These are phyloP conservation scores for Curvularia sp. DNA, from an alignment of 2,329 filamentous ascomycete species.

Conservation along the genomic window DNA sequence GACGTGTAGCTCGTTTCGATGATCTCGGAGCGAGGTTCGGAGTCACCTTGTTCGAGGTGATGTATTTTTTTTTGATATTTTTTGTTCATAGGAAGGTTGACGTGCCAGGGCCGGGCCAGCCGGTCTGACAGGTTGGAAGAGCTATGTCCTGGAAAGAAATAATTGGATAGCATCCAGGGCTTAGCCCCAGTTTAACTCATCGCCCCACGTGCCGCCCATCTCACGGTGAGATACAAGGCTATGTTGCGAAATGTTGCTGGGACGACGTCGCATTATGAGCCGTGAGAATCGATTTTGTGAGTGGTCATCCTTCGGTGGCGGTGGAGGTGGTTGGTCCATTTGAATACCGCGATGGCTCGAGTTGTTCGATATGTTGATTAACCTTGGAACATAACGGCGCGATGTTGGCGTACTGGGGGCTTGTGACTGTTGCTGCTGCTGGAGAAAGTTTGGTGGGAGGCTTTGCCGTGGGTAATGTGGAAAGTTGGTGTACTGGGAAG, in stretches of 20 bases:
- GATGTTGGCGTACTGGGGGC: slow-evolving; percentile 27
- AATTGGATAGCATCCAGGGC: not conserved
- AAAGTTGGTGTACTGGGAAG: slow-evolving; percentile 46
- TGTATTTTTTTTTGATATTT: slow-evolving; percentile 22
- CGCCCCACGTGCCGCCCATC: slow-evolving; percentile 43
- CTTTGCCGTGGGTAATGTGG: slow-evolving; percentile 47
- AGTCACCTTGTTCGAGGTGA: slow-evolving; percentile 50
- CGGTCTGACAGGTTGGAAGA: slow-evolving; percentile 20
- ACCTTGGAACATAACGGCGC: slow-evolving; percentile 45
- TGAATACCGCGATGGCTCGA: slow-evolving; percentile 37
- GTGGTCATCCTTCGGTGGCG: slow-evolving; percentile 47
- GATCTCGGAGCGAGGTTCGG: slow-evolving; percentile 42
- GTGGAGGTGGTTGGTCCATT: slow-evolving; percentile 44
- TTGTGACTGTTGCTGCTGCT: slow-evolving; percentile 25
- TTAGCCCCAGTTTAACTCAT: slow-evolving; percentile 48
- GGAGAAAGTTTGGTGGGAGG: slow-evolving; percentile 45
- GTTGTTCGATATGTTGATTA: slow-evolving; percentile 45
- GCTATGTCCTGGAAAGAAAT: not conserved
- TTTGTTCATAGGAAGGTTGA: slow-evolving; percentile 31
- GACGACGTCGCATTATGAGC: slow-evolving; percentile 46
- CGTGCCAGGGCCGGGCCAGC: slow-evolving; percentile 37
- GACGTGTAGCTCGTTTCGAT: slow-evolving; percentile 45
- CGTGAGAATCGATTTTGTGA: slow-evolving; percentile 44
- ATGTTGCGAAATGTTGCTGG: slow-evolving; percentile 50
- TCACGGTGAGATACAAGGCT: slow-evolving; percentile 43